These are phyloP conservation scores for Gremmenia infestans DNA, from an alignment of 2,329 filamentous ascomycete species.

Conservation along the genomic window DNA sequence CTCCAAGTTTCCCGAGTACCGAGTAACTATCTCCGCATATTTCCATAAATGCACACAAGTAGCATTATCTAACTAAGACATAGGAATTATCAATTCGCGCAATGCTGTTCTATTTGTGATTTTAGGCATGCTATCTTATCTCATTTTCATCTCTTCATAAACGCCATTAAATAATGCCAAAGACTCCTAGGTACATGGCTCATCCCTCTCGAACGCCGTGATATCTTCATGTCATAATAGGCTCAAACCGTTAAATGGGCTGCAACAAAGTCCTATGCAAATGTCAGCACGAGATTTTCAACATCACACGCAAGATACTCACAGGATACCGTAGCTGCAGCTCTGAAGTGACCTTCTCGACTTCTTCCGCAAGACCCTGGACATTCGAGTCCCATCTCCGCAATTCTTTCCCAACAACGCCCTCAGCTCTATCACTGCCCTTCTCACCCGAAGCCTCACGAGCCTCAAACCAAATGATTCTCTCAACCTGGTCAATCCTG, in stretches of 20 bases:
- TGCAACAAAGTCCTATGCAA: constrained; percentile 49
- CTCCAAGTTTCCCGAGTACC: too few relatives aligned
- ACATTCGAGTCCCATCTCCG: constrained; percentile 88
- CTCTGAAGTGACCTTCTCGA: constrained; percentile 78
- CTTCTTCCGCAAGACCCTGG: constrained; percentile 78
- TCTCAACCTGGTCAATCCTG: constrained; percentile 89
- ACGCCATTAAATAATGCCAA: constrained; percentile 21
- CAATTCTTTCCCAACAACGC: constrained; percentile 63
- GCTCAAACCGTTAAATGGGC: constrained; percentile 43
- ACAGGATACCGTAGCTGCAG: constrained; percentile 78
- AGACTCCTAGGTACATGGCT: constrained; percentile 10
- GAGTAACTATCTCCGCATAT: too few relatives aligned
- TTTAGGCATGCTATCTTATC: constrained; percentile 7
- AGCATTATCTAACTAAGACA: too few relatives aligned
- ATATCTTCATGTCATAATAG: background rate
- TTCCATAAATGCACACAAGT: too few relatives aligned
- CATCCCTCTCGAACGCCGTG: constrained; percentile 23
- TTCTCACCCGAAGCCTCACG: constrained; percentile 66
- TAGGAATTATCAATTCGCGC: too few relatives aligned
- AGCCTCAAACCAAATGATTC: constrained; percentile 79
- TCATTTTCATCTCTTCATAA: constrained; percentile 16
- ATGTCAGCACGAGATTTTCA: constrained; percentile 9
- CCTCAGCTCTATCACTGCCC: constrained; percentile 60
- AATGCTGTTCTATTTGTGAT: background rate
- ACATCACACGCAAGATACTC: constrained; percentile 28